Conservation (phyloP, 1,284 basidiomycete genomes). For the Pterula multifida region DNA sequence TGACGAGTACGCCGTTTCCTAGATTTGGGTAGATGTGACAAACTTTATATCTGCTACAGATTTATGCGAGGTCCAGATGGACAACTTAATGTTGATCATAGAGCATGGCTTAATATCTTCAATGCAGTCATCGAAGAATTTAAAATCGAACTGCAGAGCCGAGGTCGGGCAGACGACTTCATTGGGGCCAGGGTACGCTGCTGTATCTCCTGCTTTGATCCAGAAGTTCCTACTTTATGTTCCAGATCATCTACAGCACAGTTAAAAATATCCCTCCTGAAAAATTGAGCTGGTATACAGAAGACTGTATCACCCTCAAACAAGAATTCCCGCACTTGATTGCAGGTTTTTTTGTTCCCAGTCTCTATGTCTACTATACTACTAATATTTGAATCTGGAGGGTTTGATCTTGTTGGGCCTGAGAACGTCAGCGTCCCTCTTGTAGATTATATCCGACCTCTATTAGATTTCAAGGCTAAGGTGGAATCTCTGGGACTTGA, state of each 20-base stretch:
- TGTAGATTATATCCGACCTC: conserved; percentile 48
- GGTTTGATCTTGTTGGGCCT: conserved; percentile 73
- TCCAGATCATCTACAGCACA: conserved; percentile 62
- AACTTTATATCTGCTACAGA: conserved; percentile 15
- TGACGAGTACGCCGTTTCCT: conserved; percentile 28
- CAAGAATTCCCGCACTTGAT: conserved; percentile 66
- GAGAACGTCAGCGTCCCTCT: conserved; percentile 57
- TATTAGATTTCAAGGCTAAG: conserved; percentile 48
- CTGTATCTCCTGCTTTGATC: not conserved
- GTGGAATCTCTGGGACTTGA: conserved; percentile 46
- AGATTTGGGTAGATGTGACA: not conserved
- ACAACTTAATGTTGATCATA: conserved; percentile 41
- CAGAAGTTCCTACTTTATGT: not conserved
- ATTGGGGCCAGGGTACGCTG: conserved; percentile 44
- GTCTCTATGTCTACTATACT: not conserved
- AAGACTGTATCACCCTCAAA: conserved; percentile 65
- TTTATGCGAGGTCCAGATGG: conserved; percentile 47
- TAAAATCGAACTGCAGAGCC: conserved; percentile 34
- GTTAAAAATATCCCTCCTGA: conserved; percentile 44
- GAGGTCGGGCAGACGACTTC: conserved; percentile 48
- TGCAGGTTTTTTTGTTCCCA: conserved; percentile 28
- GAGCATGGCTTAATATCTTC: conserved; percentile 49
- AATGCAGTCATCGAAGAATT: conserved; percentile 43
- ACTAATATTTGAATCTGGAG: conserved; percentile 19
- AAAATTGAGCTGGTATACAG: conserved; percentile 52